phyloP scores from a whole-genome alignment of 768 basidiomycete species.

The Trametes punicea region DNA sequence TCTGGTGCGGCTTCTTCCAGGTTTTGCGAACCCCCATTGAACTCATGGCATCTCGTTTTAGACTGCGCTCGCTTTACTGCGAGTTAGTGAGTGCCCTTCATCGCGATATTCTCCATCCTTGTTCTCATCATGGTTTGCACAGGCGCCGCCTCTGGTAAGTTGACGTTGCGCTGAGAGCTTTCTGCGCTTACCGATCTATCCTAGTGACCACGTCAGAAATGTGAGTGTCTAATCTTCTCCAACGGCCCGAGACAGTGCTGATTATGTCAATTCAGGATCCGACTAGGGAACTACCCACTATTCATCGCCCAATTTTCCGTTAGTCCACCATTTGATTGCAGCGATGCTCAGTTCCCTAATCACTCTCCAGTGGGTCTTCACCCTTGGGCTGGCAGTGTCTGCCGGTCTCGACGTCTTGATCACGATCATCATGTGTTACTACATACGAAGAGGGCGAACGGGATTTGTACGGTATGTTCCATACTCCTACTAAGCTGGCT shows the following conservation, averaged over 20 bases:
- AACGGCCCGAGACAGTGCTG: background rate
- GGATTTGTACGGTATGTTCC: constrained; percentile 18
- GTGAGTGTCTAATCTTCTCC: background rate
- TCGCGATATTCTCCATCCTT: background rate
- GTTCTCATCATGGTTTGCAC: background rate
- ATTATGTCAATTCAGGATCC: constrained; percentile 12
- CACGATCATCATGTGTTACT: constrained; percentile 23
- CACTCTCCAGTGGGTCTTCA: constrained; percentile 27
- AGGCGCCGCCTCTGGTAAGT: constrained; percentile 19
- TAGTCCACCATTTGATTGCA: background rate
- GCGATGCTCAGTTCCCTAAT: background rate
- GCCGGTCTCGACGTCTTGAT: constrained; percentile 27
- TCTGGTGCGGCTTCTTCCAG: constrained; percentile 12
- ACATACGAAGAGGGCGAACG: constrained; percentile 23
- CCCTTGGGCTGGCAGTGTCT: constrained; percentile 25
- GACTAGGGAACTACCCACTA: constrained; percentile 12
- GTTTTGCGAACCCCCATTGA: background rate
- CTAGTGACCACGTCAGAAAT: constrained; percentile 11
- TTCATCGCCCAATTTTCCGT: constrained; percentile 17
- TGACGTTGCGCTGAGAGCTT: too few species aligned
- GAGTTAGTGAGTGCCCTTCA: constrained; percentile 15
- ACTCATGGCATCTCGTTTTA: background rate
- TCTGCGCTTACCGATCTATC: background rate
- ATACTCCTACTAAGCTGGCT: background rate
- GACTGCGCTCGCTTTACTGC: constrained; percentile 8